Evolutionary conservation across 148 eudicot species (phyloP).

Genomic region (Talinum fruticosum): DNA sequence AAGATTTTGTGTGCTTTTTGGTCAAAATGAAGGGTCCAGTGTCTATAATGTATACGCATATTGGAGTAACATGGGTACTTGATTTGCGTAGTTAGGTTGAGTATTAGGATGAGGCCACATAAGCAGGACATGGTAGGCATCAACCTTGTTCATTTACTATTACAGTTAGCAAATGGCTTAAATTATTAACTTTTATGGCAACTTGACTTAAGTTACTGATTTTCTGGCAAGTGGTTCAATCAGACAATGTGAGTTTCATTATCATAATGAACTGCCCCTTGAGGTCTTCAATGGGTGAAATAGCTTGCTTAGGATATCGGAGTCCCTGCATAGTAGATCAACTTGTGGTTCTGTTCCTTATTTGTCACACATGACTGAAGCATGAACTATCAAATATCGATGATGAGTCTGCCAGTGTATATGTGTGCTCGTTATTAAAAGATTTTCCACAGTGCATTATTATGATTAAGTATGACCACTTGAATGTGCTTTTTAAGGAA

Average conservation of each 20-base stretch:
- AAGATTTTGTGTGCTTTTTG: background rate
- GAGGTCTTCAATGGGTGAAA: background rate
- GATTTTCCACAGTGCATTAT: background rate
- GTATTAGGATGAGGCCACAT: background rate
- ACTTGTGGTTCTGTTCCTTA: background rate
- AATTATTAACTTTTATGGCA: slow-evolving; percentile 7
- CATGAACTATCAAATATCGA: background rate
- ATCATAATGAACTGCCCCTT: background rate
- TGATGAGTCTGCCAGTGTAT: background rate
- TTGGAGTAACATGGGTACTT: background rate
- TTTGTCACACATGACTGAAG: background rate
- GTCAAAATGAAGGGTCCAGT: background rate
- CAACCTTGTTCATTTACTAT: background rate
- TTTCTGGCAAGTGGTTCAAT: background rate
- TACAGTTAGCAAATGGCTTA: slow-evolving; percentile 9
- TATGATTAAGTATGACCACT: background rate
- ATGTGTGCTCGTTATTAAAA: background rate
- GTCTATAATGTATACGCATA: background rate
- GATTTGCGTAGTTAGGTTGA: background rate
- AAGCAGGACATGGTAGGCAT: background rate
- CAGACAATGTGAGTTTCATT: background rate
- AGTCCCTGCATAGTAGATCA: background rate
- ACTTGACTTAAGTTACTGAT: background rate
- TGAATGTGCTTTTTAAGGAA: background rate
- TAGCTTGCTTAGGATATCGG: background rate